These are phyloP conservation scores for Dentipellis sp. DNA, from an alignment of 768 basidiomycete genomes.

Conservation along the genomic window DNA sequence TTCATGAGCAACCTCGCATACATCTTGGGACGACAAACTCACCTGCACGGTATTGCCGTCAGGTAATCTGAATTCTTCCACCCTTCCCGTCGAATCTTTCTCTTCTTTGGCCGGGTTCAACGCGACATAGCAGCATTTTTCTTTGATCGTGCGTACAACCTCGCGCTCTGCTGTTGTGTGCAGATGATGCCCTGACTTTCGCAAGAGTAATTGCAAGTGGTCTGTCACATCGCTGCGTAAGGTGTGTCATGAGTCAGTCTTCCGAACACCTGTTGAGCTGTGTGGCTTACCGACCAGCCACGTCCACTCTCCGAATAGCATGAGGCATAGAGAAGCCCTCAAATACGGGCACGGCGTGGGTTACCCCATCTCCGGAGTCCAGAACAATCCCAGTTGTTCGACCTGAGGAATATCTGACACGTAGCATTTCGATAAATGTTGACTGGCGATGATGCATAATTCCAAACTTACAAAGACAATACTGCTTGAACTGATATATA, in stretches of 20 bases:
- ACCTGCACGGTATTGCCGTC: conserved; percentile 94
- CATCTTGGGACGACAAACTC: conserved; percentile 17
- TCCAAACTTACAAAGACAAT: conserved; percentile 69
- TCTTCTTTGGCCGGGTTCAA: conserved; percentile 91
- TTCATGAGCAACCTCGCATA: conserved; percentile 1
- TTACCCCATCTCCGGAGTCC: conserved; percentile 98
- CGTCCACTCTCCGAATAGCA: conserved; percentile 91
- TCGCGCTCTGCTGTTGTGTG: conserved; percentile 97
- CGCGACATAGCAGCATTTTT: conserved; percentile 96
- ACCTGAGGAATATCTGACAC: conserved; percentile 86
- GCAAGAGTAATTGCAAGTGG: conserved; percentile 85
- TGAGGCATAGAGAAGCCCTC: conserved; percentile 99
- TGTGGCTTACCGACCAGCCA: conserved; percentile 76
- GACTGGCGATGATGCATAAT: background rate
- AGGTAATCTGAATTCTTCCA: conserved; percentile 86
- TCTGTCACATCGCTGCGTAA: conserved; percentile 84
- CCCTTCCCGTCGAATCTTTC: conserved; percentile 71
- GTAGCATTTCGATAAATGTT: background rate
- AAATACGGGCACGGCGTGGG: conserved; percentile 97
- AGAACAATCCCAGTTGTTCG: conserved; percentile 98
- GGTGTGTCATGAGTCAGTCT: conserved; percentile 3
- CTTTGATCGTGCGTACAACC: conserved; percentile 95
- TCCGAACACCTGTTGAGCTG: background rate
- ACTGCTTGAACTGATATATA: conserved; percentile 98
- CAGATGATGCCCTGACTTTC: conserved; percentile 90